Percentiles rank a stretch among this genome's conserved stretches.
Evolutionary conservation across 2,329 filamentous ascomycete species (phyloP).

Genomic region (Dactylellina parvicollis): DNA sequence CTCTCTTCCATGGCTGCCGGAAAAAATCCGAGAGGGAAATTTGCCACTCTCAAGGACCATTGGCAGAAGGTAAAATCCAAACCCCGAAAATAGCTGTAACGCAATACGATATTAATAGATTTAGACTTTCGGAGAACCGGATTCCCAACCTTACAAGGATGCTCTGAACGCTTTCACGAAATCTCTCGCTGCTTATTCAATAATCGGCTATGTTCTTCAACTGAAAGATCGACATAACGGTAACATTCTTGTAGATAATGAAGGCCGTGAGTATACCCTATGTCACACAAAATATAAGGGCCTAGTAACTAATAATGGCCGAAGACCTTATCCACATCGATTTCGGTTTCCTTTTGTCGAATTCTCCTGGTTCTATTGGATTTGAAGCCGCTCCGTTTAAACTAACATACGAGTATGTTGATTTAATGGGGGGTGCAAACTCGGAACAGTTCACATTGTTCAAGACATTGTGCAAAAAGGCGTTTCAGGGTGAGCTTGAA

Average conservation of each 20-base stretch:
- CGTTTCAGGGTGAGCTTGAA: conserved; percentile 74
- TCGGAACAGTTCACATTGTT: conserved; percentile 78
- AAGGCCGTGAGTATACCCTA: conserved; percentile 66
- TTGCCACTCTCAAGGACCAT: conserved; percentile 82
- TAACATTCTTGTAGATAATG: conserved; percentile 84
- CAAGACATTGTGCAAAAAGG: conserved; percentile 81
- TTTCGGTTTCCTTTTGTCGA: conserved; percentile 89
- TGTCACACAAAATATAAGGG: not conserved
- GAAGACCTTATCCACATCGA: conserved; percentile 82
- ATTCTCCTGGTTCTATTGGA: conserved; percentile 82
- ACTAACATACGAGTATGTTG: conserved; percentile 84
- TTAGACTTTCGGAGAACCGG: conserved; percentile 73
- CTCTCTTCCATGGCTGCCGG: conserved; percentile 77
- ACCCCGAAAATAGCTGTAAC: not conserved
- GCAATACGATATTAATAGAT: conserved; percentile 15
- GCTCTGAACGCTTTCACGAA: conserved; percentile 82
- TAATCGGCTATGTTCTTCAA: conserved; percentile 84
- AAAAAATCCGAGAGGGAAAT: conserved; percentile 76
- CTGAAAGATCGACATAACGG: conserved; percentile 88
- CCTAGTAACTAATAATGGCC: not conserved
- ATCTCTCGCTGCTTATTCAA: conserved; percentile 84
- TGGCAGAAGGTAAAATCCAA: conserved; percentile 70
- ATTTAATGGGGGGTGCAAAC: conserved; percentile 78
- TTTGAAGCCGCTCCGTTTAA: conserved; percentile 90
- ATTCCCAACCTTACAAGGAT: conserved; percentile 74